phyloP scores from a whole-genome alignment of 768 basidiomycete species.

The Boletus pseudo-olivaceus region DNA sequence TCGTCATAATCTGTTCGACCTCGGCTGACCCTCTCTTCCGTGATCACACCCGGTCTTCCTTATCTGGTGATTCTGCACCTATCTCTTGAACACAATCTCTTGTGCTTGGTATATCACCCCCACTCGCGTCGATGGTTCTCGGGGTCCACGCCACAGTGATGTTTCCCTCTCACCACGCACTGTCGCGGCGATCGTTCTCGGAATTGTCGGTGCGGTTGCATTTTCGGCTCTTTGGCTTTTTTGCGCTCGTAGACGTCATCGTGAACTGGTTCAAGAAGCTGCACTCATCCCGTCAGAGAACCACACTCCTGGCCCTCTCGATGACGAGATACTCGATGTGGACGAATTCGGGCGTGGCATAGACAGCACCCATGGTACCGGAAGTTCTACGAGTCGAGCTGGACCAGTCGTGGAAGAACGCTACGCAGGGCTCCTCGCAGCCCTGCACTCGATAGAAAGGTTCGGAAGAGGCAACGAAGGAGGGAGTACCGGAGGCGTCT shows the following conservation, averaged over 20 bases:
- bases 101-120: conserved; percentile 4
- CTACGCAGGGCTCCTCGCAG: conserved; percentile 27
- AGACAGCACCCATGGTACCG: not conserved
- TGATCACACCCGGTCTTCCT: conserved; percentile 12
- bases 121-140: conserved; percentile 3
- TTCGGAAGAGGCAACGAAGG: conserved; percentile 16
- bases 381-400: not conserved
- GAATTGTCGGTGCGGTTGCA: conserved; percentile 24
- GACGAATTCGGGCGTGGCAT: conserved; percentile 10
- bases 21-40: conserved; percentile 17
- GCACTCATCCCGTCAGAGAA: conserved; percentile 6
- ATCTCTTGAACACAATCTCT: conserved; percentile 4
- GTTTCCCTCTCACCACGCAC: conserved; percentile 21
- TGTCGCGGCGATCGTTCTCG: conserved; percentile 23
- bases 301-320: conserved; percentile 16
- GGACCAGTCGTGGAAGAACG: conserved; percentile 21
- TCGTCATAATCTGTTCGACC: conserved; percentile 13
- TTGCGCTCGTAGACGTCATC: conserved; percentile 32
- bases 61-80: conserved; percentile 4
- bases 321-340: conserved; percentile 20
- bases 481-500: conserved; percentile 28
- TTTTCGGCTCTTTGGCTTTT: conserved; percentile 30
- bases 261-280: conserved; percentile 19
- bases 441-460: conserved; percentile 14
- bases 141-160: conserved; percentile 4